A percentile compares a stretch with the other conserved stretches of the same genome.
Evolutionary conservation across 805 yeast species (phyloP).

Genomic region (Myxozyma melibiosi): DNA sequence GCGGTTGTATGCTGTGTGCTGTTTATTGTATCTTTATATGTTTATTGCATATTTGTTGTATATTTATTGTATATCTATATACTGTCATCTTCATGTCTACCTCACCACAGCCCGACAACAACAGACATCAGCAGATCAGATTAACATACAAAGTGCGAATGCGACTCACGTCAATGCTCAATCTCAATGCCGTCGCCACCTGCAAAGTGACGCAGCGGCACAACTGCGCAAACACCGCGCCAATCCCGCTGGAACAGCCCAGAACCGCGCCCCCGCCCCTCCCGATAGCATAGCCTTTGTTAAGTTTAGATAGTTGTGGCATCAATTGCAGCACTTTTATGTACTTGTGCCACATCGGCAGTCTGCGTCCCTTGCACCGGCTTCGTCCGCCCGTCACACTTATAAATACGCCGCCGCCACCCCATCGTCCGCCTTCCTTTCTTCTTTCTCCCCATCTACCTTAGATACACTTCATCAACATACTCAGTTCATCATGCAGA

Average conservation of each 20-base stretch:
- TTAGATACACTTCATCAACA: not conserved
- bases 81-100: not conserved
- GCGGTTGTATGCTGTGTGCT: too few species aligned
- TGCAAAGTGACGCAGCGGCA: not conserved
- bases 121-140: too few species aligned
- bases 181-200: not conserved
- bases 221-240: too few species aligned
- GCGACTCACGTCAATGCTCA: not conserved
- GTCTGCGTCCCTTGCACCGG: not conserved
- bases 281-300: not conserved
- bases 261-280: not conserved
- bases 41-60: not conserved
- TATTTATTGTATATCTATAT: not conserved
- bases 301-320: not conserved
- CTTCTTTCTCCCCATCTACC: not conserved
- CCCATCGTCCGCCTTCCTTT: not conserved
- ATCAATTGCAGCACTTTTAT: not conserved
- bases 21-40: too few species aligned
- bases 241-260: slow-evolving; percentile 1
- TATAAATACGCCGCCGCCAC: slow-evolving; percentile 5
- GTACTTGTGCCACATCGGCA: slow-evolving; percentile 9
- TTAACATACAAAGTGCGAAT: not conserved
- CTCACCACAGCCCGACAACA: not conserved
- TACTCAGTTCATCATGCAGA: slow-evolving; percentile 60
- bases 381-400: not conserved